phyloP scores from a whole-genome alignment of 352 stramenopile species.

The Blastocystis hominis region DNA sequence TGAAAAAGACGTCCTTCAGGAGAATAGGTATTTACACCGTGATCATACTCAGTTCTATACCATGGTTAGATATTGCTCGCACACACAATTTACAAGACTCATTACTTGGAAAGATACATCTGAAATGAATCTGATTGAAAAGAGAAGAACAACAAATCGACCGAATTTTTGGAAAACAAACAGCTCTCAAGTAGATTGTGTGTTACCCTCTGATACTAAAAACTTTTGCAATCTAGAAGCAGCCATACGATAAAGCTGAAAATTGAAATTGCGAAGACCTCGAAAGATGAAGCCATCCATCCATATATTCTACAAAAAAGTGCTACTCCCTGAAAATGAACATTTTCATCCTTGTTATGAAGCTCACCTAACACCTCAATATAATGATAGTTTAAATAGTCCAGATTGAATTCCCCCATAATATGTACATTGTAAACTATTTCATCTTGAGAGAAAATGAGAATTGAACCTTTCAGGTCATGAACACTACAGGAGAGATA shows the following conservation, averaged over 20 bases:
- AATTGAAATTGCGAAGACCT: constrained; percentile 24
- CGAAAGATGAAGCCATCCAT: not conserved
- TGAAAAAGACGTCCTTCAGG: constrained; percentile 96
- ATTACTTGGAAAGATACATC: constrained; percentile 52
- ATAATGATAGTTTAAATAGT: not conserved
- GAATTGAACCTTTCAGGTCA: not conserved
- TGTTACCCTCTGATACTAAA: not conserved
- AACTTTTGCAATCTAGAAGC: not conserved
- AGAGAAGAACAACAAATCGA: constrained; percentile 37
- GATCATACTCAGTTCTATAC: constrained; percentile 90
- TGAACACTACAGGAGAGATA: not conserved
- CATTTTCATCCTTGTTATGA: not conserved
- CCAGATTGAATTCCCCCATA: not conserved
- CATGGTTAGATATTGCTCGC: not conserved
- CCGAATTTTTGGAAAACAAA: not conserved
- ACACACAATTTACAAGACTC: not conserved
- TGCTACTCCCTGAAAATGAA: not conserved
- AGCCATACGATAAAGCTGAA: not conserved
- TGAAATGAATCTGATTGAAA: not conserved
- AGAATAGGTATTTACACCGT: constrained; percentile 97
- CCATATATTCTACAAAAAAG: not conserved
- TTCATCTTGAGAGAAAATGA: not conserved
- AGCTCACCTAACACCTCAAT: not conserved
- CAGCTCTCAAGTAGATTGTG: not conserved
- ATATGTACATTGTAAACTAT: not conserved